These are phyloP conservation scores for Combretum micranthum DNA, from an alignment of 345 rosid species.

Conservation along the genomic window DNA sequence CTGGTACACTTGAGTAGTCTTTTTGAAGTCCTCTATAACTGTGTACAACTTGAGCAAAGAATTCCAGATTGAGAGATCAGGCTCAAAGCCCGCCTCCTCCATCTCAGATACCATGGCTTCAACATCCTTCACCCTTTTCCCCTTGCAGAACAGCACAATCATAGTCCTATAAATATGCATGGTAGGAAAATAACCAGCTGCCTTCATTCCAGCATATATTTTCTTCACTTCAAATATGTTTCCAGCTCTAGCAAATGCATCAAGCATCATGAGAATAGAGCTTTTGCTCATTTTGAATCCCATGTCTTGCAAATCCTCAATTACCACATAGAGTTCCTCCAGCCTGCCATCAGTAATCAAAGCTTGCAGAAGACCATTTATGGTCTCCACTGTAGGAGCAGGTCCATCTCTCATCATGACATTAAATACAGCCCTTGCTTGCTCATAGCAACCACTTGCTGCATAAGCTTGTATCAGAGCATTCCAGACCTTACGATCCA, in stretches of 20 bases:
- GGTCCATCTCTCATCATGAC: slow-evolving; percentile 95
- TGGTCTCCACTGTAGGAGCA: slow-evolving; percentile 80
- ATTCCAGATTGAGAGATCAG: slow-evolving; percentile 81
- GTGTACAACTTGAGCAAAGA: slow-evolving; percentile 81
- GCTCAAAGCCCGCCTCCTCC: slow-evolving; percentile 82
- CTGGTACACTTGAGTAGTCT: slow-evolving; percentile 63
- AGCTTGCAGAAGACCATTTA: slow-evolving; percentile 80
- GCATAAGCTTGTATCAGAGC: slow-evolving; percentile 83
- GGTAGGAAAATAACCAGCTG: slow-evolving; percentile 88
- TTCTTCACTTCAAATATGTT: slow-evolving; percentile 87
- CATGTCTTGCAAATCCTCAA: slow-evolving; percentile 92
- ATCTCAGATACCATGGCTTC: slow-evolving; percentile 88
- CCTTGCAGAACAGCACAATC: slow-evolving; percentile 67
- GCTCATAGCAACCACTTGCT: slow-evolving; percentile 83
- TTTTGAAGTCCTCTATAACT: slow-evolving; percentile 66
- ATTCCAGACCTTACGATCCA: slow-evolving; percentile 81
- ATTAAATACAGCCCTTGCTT: slow-evolving; percentile 87
- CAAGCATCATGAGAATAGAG: slow-evolving; percentile 81
- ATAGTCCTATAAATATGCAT: slow-evolving; percentile 89
- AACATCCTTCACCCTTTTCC: slow-evolving; percentile 73
- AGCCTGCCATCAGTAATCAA: slow-evolving; percentile 69
- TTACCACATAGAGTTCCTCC: slow-evolving; percentile 76
- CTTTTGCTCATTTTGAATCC: slow-evolving; percentile 89
- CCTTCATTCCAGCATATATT: slow-evolving; percentile 91
- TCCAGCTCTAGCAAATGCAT: slow-evolving; percentile 76